phyloP scores from a whole-genome alignment of 2,329 filamentous ascomycete species.

The Pseudomassariella vexata region DNA sequence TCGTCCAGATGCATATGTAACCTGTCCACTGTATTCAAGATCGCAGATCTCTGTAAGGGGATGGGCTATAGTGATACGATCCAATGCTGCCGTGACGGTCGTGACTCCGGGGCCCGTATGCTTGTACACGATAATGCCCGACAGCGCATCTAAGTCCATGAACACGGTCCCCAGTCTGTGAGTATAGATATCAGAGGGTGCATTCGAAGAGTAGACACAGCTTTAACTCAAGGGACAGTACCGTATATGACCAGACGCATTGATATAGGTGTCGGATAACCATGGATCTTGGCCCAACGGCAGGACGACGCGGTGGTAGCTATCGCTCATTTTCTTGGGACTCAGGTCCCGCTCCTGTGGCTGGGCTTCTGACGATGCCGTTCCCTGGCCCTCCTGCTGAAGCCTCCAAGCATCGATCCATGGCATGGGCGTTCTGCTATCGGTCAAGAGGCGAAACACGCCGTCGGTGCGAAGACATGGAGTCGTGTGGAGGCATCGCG shows the following conservation, averaged over 20 bases:
- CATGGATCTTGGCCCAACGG: conserved; percentile 69
- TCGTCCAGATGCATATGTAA: conserved; percentile 64
- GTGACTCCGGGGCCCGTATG: conserved; percentile 52
- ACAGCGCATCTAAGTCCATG: conserved; percentile 75
- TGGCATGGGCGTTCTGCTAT: conserved; percentile 39
- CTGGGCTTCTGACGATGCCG: conserved; percentile 15
- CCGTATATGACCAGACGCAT: conserved; percentile 68
- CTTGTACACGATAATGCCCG: conserved; percentile 71
- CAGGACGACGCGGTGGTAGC: conserved; percentile 62
- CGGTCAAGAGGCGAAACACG: conserved; percentile 29
- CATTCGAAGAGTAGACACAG: conserved; percentile 1
- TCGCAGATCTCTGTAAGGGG: conserved; percentile 74
- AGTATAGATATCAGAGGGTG: conserved; percentile 1
- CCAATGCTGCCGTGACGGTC: conserved; percentile 42
- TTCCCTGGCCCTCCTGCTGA: conserved; percentile 37
- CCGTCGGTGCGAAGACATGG: conserved; percentile 24
- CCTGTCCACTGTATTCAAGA: conserved; percentile 60
- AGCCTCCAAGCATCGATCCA: conserved; percentile 64
- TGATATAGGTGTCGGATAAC: conserved; percentile 73
- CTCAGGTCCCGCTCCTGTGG: conserved; percentile 46
- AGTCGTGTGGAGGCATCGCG: conserved; percentile 18
- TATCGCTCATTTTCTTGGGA: conserved; percentile 66
- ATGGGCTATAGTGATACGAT: conserved; percentile 54
- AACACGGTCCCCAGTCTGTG: conserved; percentile 66
- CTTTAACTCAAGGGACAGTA: conserved; percentile 14